Conservation (phyloP, 192 early-diverging fungal species). For the Coemansia sp. region DNA sequence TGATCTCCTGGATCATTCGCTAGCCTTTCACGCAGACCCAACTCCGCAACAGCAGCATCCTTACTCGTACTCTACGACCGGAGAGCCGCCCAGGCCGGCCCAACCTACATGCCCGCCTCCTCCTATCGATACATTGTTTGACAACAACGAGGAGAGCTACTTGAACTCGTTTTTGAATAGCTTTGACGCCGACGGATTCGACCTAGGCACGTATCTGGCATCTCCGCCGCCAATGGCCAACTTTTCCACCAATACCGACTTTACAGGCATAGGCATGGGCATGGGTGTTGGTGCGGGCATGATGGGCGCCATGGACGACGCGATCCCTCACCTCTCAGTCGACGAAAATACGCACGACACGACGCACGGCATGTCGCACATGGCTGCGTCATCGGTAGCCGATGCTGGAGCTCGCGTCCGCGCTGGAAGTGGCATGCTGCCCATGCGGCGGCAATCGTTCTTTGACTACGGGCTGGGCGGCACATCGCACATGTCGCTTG, state of each 20-base stretch:
- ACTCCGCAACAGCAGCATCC: slow-evolving; percentile 15
- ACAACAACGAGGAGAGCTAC: slow-evolving; percentile 50
- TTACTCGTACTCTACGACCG: slow-evolving; percentile 2
- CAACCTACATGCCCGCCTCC: neutral
- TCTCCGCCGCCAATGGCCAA: slow-evolving; percentile 45
- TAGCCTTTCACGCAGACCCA: neutral
- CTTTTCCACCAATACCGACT: slow-evolving; percentile 36
- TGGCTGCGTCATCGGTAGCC: neutral
- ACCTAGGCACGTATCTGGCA: slow-evolving; percentile 29
- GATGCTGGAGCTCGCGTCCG: neutral
- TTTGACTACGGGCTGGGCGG: slow-evolving; percentile 52
- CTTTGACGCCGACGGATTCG: slow-evolving; percentile 49
- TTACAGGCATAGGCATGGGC: slow-evolving; percentile 44
- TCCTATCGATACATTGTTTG: slow-evolving; percentile 34
- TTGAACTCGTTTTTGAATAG: slow-evolving; percentile 53
- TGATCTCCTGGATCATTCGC: neutral
- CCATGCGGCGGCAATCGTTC: slow-evolving; percentile 29
- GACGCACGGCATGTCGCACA: slow-evolving; percentile 19
- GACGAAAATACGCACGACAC: slow-evolving; percentile 27
- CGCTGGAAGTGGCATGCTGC: slow-evolving; percentile 9
- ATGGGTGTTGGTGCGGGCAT: slow-evolving; percentile 55
- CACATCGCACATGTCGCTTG: slow-evolving; percentile 40
- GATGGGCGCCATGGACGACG: slow-evolving; percentile 53
- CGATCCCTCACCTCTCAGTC: slow-evolving; percentile 51
- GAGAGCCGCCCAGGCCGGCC: neutral